A percentile compares a stretch with the other conserved stretches of the same genome.
phyloP scores from a whole-genome alignment of 2,329 filamentous ascomycete genomes.

The Alternaria brassicae region DNA sequence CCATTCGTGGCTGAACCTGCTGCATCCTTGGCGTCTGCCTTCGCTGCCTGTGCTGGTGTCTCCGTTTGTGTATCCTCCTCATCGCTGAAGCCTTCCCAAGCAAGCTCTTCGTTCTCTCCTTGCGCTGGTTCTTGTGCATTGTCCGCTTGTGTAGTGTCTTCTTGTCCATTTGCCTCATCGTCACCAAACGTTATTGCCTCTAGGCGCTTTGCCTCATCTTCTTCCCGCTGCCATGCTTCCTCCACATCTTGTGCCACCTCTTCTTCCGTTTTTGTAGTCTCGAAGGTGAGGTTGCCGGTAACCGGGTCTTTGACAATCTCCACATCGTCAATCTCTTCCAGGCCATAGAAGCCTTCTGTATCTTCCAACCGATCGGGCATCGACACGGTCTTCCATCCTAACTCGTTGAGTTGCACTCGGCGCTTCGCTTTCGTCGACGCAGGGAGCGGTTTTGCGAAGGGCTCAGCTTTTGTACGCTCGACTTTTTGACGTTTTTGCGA shows the following conservation, averaged over 20 bases:
- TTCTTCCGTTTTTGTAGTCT: slow-evolving; percentile 40
- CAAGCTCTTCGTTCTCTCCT: slow-evolving; percentile 21
- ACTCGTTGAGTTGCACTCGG: slow-evolving; percentile 57
- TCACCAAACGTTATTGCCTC: slow-evolving; percentile 31
- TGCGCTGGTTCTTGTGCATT: neutral
- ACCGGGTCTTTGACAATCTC: slow-evolving; percentile 71
- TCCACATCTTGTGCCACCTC: slow-evolving; percentile 34
- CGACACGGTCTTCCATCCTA: slow-evolving; percentile 69
- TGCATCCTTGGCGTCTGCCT: neutral
- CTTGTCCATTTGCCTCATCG: slow-evolving; percentile 4
- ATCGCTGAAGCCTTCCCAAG: slow-evolving; percentile 42
- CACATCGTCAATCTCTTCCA: slow-evolving; percentile 92
- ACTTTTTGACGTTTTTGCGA: slow-evolving; percentile 55
- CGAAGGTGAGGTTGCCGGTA: slow-evolving; percentile 59
- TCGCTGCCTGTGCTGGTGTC: neutral
- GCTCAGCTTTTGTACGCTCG: slow-evolving; percentile 20
- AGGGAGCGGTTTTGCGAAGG: slow-evolving; percentile 17
- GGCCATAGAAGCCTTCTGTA: slow-evolving; percentile 89
- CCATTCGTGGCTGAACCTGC: slow-evolving; percentile 30
- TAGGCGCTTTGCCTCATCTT: slow-evolving; percentile 28
- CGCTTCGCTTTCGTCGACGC: slow-evolving; percentile 31
- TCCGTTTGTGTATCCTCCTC: slow-evolving; percentile 12
- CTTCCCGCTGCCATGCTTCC: slow-evolving; percentile 30
- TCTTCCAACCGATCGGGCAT: slow-evolving; percentile 81
- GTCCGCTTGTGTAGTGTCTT: neutral